Conservation (phyloP, 805 yeast genomes). For the Peterozyma xylosa region DNA sequence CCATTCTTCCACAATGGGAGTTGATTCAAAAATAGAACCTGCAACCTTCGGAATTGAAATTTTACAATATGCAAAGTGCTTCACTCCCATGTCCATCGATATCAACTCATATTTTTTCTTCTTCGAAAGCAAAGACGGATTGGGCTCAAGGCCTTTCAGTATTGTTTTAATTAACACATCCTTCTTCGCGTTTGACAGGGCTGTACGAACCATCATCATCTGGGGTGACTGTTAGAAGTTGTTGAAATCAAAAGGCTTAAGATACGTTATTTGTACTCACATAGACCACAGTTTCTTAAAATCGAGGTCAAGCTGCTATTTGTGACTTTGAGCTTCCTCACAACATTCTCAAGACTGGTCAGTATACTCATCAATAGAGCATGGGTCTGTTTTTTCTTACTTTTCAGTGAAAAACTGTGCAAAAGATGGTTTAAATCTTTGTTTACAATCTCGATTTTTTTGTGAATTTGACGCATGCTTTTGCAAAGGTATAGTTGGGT, state of each 20-base stretch:
- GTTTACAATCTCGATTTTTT: too few species aligned
- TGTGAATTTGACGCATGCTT: too few species aligned
- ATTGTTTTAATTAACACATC: too few species aligned
- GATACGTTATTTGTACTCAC: not conserved
- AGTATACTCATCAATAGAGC: not conserved
- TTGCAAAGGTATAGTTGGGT: too few species aligned
- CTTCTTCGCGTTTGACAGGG: too few species aligned
- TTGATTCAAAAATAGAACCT: not conserved
- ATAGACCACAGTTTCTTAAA: constrained; percentile 14
- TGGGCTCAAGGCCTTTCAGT: too few species aligned
- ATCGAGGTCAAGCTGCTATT: constrained; percentile 8
- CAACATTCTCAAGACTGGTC: not conserved
- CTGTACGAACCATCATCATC: too few species aligned
- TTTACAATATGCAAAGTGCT: constrained; percentile 23
- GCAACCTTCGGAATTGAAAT: constrained; percentile 7
- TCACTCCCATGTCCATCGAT: constrained; percentile 25
- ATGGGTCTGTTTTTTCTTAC: too few species aligned
- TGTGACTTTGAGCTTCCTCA: constrained; percentile 6
- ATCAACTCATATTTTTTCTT: constrained; percentile 11
- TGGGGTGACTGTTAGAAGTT: not conserved
- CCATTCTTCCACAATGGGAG: constrained; percentile 21
- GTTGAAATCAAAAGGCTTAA: not conserved
- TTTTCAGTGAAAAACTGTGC: too few species aligned
- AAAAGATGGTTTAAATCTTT: too few species aligned
- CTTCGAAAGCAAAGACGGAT: not conserved